phyloP scores from a whole-genome alignment of 257 asterid species.

The Solanum pinnatisectum region DNA sequence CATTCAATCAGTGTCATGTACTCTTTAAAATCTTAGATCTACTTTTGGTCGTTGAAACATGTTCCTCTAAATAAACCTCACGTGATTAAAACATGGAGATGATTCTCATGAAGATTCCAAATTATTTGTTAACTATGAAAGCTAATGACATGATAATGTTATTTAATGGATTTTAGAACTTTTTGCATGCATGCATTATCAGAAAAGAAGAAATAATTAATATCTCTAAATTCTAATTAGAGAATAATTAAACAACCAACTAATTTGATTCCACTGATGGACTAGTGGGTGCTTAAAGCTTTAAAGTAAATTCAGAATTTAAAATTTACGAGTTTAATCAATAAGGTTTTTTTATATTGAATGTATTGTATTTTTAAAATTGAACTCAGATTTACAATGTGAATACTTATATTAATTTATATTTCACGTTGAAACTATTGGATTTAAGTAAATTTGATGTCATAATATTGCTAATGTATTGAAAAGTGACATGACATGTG shows the following conservation, averaged over 20 bases:
- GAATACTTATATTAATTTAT: too few species aligned
- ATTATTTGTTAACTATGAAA: not conserved
- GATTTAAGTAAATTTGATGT: not conserved
- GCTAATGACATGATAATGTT: not conserved
- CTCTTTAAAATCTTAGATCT: not conserved
- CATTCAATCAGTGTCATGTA: not conserved
- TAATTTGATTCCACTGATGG: not conserved
- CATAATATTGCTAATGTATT: not conserved
- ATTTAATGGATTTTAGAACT: not conserved
- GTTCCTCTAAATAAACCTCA: not conserved
- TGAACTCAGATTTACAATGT: too few species aligned
- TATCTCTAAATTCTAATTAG: not conserved
- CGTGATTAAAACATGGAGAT: slow-evolving; percentile 4
- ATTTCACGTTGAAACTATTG: too few species aligned
- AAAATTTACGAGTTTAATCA: not conserved
- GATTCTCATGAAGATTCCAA: not conserved
- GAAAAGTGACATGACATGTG: too few species aligned
- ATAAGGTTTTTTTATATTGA: too few species aligned
- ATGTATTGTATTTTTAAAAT: too few species aligned
- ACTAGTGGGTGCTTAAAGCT: not conserved
- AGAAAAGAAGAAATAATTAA: not conserved
- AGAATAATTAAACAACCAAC: not conserved
- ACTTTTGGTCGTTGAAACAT: not conserved
- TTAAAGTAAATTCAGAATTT: not conserved
- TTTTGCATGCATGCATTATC: not conserved